phyloP scores from a whole-genome alignment of 2,329 filamentous ascomycete genomes.

The Myriangium duriaei region DNA sequence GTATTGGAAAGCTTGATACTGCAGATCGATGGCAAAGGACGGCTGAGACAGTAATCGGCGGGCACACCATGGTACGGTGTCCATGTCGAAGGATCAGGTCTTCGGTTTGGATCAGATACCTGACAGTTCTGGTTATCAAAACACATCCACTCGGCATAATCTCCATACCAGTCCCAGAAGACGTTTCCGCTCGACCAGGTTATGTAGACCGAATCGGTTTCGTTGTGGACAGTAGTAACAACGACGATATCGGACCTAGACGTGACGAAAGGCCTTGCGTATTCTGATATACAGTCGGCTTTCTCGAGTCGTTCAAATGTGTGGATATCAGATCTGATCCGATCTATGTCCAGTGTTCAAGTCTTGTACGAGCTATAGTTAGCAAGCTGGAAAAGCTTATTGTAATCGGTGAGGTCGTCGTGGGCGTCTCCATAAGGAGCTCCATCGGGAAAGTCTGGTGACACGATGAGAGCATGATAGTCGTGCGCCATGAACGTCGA shows the following conservation, averaged over 20 bases:
- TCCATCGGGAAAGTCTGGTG: conserved; percentile 7
- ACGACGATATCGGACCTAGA: background rate
- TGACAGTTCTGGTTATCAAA: too few species aligned
- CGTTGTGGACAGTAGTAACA: background rate
- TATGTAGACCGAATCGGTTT: background rate
- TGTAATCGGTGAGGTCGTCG: too few species aligned
- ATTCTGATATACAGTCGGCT: conserved; percentile 6
- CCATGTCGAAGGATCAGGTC: too few species aligned
- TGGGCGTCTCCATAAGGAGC: background rate
- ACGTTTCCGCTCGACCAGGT: background rate
- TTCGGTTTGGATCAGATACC: too few species aligned
- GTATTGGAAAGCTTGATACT: background rate
- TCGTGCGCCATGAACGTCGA: conserved; percentile 15
- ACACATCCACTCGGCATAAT: too few species aligned
- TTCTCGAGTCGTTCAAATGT: conserved; percentile 5
- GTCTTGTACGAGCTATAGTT: background rate
- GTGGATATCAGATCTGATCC: background rate
- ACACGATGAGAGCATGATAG: conserved; percentile 13
- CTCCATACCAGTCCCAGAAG: too few species aligned
- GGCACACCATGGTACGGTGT: too few species aligned
- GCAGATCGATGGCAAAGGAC: background rate
- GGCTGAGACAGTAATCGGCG: background rate
- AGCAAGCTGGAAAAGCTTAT: too few species aligned
- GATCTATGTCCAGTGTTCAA: background rate
- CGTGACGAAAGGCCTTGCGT: background rate